Conservation (phyloP, 2,329 filamentous ascomycete genomes). For the Neofusicoccum ribis region DNA sequence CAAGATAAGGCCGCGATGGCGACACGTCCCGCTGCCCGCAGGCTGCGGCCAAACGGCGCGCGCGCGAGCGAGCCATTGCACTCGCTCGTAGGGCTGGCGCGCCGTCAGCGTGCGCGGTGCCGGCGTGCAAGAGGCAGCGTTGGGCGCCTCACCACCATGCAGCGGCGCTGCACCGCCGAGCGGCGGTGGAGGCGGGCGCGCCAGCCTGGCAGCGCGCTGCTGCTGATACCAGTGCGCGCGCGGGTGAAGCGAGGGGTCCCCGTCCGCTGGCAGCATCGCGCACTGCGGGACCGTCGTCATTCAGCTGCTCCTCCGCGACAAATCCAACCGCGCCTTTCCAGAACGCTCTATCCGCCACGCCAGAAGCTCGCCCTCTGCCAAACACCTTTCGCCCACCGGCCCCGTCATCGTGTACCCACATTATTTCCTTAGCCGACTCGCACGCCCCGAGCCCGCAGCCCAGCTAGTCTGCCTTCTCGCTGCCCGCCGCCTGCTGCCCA, state of each 20-base stretch:
- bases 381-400: not conserved
- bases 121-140: not conserved
- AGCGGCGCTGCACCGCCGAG: not conserved
- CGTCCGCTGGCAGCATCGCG: not conserved
- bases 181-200: conserved; percentile 1
- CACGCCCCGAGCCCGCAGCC: conserved; percentile 8
- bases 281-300: conserved; percentile 1
- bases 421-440: conserved; percentile 16
- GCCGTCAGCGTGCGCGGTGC: not conserved
- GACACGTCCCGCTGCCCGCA: not conserved
- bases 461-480: conserved; percentile 1
- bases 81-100: not conserved
- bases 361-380: not conserved
- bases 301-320: conserved; percentile 6
- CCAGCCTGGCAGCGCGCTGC: not conserved
- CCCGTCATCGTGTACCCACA: conserved; percentile 19
- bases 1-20: conserved; percentile 12
- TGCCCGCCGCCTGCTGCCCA: not conserved
- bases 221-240: conserved; percentile 2
- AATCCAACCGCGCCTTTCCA: conserved; percentile 8
- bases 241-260: conserved; percentile 10
- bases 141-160: conserved; percentile 1
- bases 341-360: conserved; percentile 12
- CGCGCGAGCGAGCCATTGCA: not conserved
- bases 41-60: not conserved